Evolutionary conservation across 495 filamentous ascomycete species (phyloP), one percentile per base, ranked within the genome.

Genomic region (Aspergillus funiculosus): DNA sequence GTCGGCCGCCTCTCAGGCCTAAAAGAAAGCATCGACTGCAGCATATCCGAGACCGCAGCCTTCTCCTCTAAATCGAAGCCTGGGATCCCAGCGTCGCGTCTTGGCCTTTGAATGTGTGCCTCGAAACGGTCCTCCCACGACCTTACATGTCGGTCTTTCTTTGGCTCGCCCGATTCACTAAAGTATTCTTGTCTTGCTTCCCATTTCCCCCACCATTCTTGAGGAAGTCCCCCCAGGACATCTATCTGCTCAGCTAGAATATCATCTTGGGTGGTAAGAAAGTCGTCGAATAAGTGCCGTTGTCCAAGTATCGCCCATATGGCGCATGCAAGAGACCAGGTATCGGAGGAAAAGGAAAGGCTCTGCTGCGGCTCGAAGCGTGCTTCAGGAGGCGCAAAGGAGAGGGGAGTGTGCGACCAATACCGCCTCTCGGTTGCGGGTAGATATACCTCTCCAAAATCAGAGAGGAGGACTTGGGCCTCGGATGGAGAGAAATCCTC

Each of bases 241-340:
- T 56, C 51, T 17, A 62, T 44, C 40, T 58, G 54, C 49, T 60
- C 55, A 17, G 51, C 51, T n/a, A 49, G 52, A n/a, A 64, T 54
- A 18, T 53, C 43, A 10, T 61, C 58, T 1, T 41, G 37, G 25
- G 50, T 50, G 6, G 51, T 17, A 5, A 18, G 39, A 40, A 55
- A 56, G 0, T 43, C 36, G 1, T 59, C 53, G 46, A 63, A 66
- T 18, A 67, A 44, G 18, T 56, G 57, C 7, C 55, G 50, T 11
- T 60, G 47, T 31, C 58, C 56, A 36, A 62, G 40, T 39, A 67
- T 56, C 24, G 61, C 63, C 46, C 54, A 63, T 15, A 65, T 54
- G 7, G 48, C 56, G 41, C 58, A 61, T 15, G 57, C 63, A 34
- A 62, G 60, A 14, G 58, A 59, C 58, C 61, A 66, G 14, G 63